Evolutionary conservation across 164 flowering plant genomes (phyloP), one percentile per base, ranked within the genome.

Genomic region (Magnolia officinalis): DNA sequence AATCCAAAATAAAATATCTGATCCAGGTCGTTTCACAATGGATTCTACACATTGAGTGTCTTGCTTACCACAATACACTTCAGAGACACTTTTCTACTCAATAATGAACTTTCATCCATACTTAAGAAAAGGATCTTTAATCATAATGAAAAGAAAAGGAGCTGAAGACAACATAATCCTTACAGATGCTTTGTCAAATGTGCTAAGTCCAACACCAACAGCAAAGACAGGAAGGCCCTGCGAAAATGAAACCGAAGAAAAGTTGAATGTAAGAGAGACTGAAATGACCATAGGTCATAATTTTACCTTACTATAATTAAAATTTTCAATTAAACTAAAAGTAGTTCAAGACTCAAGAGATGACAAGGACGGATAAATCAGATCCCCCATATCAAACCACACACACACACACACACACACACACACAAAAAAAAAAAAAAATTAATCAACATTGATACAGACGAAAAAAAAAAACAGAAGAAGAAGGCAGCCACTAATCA

Each of bases 181-280:
- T 87, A 96, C 99, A 80, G 95, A 92, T 79, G 97, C 97, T 88
- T 92, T 92, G 83, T 94, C 97, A 77, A 26, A 92, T 79, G 98
- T 89, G 83, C 98, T 94, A 58, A 85, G 90, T 67, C 99, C 99
- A 72, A 91, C 96, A 58, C 99, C 98, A 75, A 90, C 58, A 71
- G 98, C 99, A 83, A 96, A 79, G 75, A 96, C 90, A 51, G 99
- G 99, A 79, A 87, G 92, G 72, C 99, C 99, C 99, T 96, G 85
- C 0, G 31, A 74, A 82, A 64, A 29, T 31, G 29, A 74, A 75
- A 71, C 20, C 10, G 8, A 31, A 16, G 29, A 5, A 19, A 11
- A 31, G 31, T 8, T 10, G 11, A 9, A 31, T 14, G 18, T 29
- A 29, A 37, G 71, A 68, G 50, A 68, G 18, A 29, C 13, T 31